Evolutionary conservation across 1,284 basidiomycete genomes (phyloP).

Genomic region (Rhodotorula sp.): DNA sequence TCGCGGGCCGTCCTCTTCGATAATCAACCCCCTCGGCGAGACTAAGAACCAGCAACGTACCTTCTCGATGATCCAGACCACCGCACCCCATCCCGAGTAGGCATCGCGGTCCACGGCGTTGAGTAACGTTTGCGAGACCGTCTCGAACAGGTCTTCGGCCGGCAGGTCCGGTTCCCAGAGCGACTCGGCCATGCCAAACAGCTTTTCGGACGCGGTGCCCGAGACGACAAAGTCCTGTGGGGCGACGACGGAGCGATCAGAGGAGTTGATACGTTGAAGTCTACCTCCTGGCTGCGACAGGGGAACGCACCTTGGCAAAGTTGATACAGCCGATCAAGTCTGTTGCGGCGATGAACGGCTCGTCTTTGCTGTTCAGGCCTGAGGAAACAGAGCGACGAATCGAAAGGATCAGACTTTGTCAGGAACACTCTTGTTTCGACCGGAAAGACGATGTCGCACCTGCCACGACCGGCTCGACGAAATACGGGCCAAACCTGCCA

Average conservation of each 20-base stretch:
- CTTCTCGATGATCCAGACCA: constrained; percentile 91
- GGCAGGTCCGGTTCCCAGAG: constrained; percentile 97
- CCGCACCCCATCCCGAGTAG: constrained; percentile 92
- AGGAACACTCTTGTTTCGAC: not conserved
- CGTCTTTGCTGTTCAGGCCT: constrained; percentile 64
- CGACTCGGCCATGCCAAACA: constrained; percentile 96
- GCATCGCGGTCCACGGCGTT: constrained; percentile 97
- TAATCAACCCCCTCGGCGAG: no score
- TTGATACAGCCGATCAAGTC: constrained; percentile 96
- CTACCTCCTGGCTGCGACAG: not conserved
- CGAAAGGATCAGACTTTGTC: not conserved
- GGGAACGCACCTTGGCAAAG: constrained; percentile 63
- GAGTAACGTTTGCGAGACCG: constrained; percentile 91
- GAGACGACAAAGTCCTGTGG: constrained; percentile 86
- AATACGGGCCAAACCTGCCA: constrained; percentile 80
- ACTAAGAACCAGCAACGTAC: constrained; percentile 48
- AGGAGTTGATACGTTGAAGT: not conserved
- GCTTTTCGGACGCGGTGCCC: constrained; percentile 87
- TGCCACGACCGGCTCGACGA: constrained; percentile 95
- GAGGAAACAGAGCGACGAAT: no score
- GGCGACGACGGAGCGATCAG: not conserved
- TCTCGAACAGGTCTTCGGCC: constrained; percentile 97
- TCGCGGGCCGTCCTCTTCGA: not conserved
- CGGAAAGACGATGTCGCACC: constrained; percentile 53
- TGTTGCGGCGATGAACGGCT: constrained; percentile 93